Conservation (phyloP, 2,329 filamentous ascomycete species). For the Neobulgaria alba region DNA sequence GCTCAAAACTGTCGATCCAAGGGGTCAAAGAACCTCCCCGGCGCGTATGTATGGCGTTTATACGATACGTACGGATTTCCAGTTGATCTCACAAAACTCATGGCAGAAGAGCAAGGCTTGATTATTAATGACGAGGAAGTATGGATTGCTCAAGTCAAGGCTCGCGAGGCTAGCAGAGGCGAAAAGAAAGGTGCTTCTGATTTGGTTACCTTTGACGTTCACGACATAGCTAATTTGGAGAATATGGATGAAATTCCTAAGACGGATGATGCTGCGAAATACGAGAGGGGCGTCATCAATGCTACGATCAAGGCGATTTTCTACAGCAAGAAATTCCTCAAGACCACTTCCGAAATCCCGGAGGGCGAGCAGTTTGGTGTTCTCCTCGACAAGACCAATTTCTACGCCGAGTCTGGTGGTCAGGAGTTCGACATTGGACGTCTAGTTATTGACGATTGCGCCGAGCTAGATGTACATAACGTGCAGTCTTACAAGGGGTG, state of each 20-base stretch:
- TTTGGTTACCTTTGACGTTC: slow-evolving; percentile 85
- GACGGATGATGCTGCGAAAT: slow-evolving; percentile 81
- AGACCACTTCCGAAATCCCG: slow-evolving; percentile 65
- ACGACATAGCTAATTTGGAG: slow-evolving; percentile 83
- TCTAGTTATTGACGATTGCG: slow-evolving; percentile 77
- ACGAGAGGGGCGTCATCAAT: slow-evolving; percentile 66
- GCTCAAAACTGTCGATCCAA: slow-evolving; percentile 63
- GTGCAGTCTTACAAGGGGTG: slow-evolving; percentile 94
- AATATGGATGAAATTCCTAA: slow-evolving; percentile 60
- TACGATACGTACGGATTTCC: slow-evolving; percentile 99
- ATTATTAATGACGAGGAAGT: slow-evolving; percentile 83
- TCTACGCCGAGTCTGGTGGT: slow-evolving; percentile 95
- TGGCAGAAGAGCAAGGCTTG: slow-evolving; percentile 87
- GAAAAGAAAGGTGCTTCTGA: slow-evolving; percentile 80
- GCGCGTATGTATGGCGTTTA: slow-evolving; percentile 87
- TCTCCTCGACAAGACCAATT: slow-evolving; percentile 88
- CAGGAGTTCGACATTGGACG: slow-evolving; percentile 86
- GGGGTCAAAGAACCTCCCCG: slow-evolving; percentile 59
- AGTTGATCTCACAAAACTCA: slow-evolving; percentile 86
- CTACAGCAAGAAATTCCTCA: slow-evolving; percentile 68
- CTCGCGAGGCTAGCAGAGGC: slow-evolving; percentile 87
- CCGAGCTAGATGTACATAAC: slow-evolving; percentile 87
- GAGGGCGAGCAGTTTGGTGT: slow-evolving; percentile 76
- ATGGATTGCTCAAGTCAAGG: slow-evolving; percentile 76
- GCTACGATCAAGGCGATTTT: slow-evolving; percentile 77